phyloP scores from a whole-genome alignment of 257 asterid species.

The Salvia rosmarinus region DNA sequence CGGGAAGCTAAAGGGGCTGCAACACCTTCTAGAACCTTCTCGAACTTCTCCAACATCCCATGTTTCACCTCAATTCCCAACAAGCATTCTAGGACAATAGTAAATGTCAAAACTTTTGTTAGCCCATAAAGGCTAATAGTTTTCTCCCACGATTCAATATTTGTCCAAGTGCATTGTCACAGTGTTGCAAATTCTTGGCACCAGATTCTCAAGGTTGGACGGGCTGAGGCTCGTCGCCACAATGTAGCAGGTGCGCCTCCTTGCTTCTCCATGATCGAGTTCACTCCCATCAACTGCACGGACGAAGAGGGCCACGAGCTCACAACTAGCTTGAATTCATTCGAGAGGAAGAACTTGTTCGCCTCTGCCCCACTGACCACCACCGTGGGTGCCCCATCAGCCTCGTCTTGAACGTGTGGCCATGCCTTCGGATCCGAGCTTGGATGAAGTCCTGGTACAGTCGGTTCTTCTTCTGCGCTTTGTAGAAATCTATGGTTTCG shows the following conservation, averaged over 20 bases:
- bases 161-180: constrained; percentile 48
- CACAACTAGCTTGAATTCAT: constrained; percentile 79
- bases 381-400: constrained; percentile 82
- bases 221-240: constrained; percentile 64
- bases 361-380: constrained; percentile 86
- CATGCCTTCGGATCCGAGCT: constrained; percentile 60
- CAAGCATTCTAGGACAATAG: constrained; percentile 73
- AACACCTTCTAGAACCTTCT: constrained; percentile 80
- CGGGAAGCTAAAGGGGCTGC: constrained; percentile 60
- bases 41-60: constrained; percentile 62
- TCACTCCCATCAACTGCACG: constrained; percentile 77
- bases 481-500: constrained; percentile 74
- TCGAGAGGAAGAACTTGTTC: constrained; percentile 75
- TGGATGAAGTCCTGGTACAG: constrained; percentile 68
- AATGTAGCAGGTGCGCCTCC: constrained; percentile 74
- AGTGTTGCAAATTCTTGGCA: constrained; percentile 64
- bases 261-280: constrained; percentile 85
- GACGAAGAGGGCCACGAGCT: constrained; percentile 95
- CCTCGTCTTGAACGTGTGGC: constrained; percentile 73
- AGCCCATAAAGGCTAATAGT: constrained; percentile 49
- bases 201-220: constrained; percentile 52
- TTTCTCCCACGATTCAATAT: constrained; percentile 43
- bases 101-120: constrained; percentile 62
- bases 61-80: constrained; percentile 62
- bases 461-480: constrained; percentile 68